phyloP scores from a whole-genome alignment of 805 yeast species.

The Wickerhamiella kurtzmanii region DNA sequence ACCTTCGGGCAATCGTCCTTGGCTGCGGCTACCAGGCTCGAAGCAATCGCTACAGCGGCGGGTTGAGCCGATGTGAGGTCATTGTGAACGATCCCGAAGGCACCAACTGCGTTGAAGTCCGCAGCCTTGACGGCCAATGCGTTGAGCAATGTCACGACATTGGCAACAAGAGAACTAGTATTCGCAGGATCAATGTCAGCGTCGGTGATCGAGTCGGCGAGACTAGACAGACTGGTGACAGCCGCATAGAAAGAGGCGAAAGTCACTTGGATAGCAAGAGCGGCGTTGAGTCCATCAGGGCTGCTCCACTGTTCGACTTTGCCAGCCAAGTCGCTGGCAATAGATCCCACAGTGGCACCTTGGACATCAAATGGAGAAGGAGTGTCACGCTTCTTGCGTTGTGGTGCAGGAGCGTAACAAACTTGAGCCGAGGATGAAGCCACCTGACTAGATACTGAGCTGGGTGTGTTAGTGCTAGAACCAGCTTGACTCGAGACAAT shows the following conservation, averaged over 20 bases:
- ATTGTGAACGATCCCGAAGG: constrained; percentile 11
- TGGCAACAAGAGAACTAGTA: constrained; percentile 6
- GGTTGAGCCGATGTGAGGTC: constrained; percentile 12
- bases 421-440: too few relatives aligned
- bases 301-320: constrained; percentile 12
- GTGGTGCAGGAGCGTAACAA: too few relatives aligned
- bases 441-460: too few relatives aligned
- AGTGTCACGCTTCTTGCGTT: too few relatives aligned
- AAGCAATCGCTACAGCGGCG: constrained; percentile 13
- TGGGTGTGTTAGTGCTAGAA: too few relatives aligned
- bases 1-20: constrained; percentile 4
- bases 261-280: constrained; percentile 19
- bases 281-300: constrained; percentile 17
- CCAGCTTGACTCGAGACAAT: too few relatives aligned
- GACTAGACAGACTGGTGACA: constrained; percentile 5
- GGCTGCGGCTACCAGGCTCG: constrained; percentile 8
- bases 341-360: constrained; percentile 3
- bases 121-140: constrained; percentile 17
- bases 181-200: constrained; percentile 7
- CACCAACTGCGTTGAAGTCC: constrained; percentile 16
- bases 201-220: constrained; percentile 6
- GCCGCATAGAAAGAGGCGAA: constrained; percentile 9
- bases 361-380: too few relatives aligned
- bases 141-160: constrained; percentile 12
- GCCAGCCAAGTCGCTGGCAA: constrained; percentile 5